These are phyloP conservation scores for Phylloporus arenicola DNA, from an alignment of 768 basidiomycete genomes.

Conservation along the genomic window DNA sequence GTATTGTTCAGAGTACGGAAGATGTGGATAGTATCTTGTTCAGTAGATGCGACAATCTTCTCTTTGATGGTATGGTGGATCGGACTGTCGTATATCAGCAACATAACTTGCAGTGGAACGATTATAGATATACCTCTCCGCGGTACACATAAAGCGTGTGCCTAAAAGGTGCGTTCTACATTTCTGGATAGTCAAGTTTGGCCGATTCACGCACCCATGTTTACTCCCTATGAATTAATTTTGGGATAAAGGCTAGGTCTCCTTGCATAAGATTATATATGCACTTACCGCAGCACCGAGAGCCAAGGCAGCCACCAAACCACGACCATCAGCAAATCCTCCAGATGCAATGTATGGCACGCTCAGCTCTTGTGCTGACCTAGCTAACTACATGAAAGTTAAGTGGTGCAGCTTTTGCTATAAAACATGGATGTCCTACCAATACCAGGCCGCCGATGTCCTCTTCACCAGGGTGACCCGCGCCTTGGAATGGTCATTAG, in stretches of 20 bases:
- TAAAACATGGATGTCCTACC: constrained; percentile 34
- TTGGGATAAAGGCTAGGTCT: background rate
- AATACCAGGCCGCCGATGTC: constrained; percentile 86
- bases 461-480: constrained; percentile 92
- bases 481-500: constrained; percentile 46
- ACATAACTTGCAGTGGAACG: background rate
- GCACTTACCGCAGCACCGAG: constrained; percentile 70
- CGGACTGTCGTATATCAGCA: constrained; percentile 41
- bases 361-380: constrained; percentile 78
- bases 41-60: constrained; percentile 77
- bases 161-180: constrained; percentile 28
- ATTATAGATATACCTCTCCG: constrained; percentile 53
- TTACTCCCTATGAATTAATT: constrained; percentile 55
- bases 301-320: constrained; percentile 75
- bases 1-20: constrained; percentile 85
- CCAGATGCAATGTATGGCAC: constrained; percentile 89
- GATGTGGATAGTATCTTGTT: constrained; percentile 83
- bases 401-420: background rate
- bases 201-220: constrained; percentile 52
- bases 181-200: background rate
- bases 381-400: constrained; percentile 55
- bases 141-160: constrained; percentile 90
- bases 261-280: background rate
- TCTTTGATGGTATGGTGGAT: constrained; percentile 90
- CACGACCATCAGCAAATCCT: constrained; percentile 82